Evolutionary conservation across 192 early-diverging fungal genomes (phyloP), one percentile per base, ranked within the genome.

Genomic region (Linnemannia schmuckeri): DNA sequence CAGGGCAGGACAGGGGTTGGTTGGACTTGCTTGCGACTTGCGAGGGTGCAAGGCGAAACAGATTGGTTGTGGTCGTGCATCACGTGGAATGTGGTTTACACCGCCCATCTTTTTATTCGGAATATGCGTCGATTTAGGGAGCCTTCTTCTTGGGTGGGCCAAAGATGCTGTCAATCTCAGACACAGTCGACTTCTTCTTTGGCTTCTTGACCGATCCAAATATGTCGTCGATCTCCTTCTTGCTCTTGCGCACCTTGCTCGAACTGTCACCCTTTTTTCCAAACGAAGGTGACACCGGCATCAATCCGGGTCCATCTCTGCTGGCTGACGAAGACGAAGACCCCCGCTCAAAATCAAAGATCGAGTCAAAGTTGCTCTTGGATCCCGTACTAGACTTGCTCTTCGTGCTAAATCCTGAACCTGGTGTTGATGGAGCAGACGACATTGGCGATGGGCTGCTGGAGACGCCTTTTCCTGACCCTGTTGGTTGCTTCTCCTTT

Each of bases 101-200:
- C 12, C 27, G 61, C 61, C 61, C 61, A 63, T 33, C 61, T 2
- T 57, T 27, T 57, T 57, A 27, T 57, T 57, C 22, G 41, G n/a
- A 30, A 24, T 6, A 1, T 46, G 46, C 8, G 17, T 57, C n/a
- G n/a, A 27, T 9, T 24, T 66, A 66, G 13, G 15, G 42, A 4
- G 47, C 74, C 44, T 76, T 85, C 70, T 77, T 75, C 52, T 74
- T 54, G 27, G 78, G 52, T n/a, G 70, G 41, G 1, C 83, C 83
- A 86, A 86, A 81, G 33, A 85, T 85, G 37, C 68, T 47, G 42
- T 85, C 83, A 44, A 85, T 85, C 71, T 86, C 79, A 33, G 83
- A 77, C 0, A 15, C n/a, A 15, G 63, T 24, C 20, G 66, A 8
- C 42, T 79, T 80, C 30, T 83, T 84, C 47, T 77, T 86, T 0